A percentile compares a stretch with the other conserved stretches of the same genome.
These are phyloP conservation scores for Pneumocystis canis DNA, from an alignment of 1,139 yeast species.

Conservation along the genomic window DNA sequence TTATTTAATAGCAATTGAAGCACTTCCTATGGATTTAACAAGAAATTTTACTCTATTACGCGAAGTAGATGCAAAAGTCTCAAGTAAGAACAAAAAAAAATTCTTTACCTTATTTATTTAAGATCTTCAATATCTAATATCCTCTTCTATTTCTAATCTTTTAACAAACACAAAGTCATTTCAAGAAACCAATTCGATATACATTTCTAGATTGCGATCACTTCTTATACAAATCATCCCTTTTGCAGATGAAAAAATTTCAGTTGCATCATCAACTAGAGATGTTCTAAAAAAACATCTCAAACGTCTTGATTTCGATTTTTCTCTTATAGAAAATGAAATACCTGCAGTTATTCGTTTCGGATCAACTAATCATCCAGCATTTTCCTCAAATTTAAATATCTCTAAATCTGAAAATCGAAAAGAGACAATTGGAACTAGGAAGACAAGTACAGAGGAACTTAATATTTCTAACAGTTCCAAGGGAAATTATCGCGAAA, in stretches of 20 bases:
- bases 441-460: slow-evolving; percentile 36
- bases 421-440: slow-evolving; percentile 85
- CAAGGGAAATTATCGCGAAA: slow-evolving; percentile 6
- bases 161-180: slow-evolving; percentile 13
- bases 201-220: slow-evolving; percentile 22
- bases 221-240: slow-evolving; percentile 58
- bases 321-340: slow-evolving; percentile 55
- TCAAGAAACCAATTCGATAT: slow-evolving; percentile 7
- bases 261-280: slow-evolving; percentile 82
- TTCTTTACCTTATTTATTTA: slow-evolving; percentile 25
- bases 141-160: slow-evolving; percentile 38
- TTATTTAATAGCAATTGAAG: slow-evolving; percentile 42
- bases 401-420: slow-evolving; percentile 66
- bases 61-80: slow-evolving; percentile 91
- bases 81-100: slow-evolving; percentile 23
- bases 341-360: slow-evolving; percentile 21
- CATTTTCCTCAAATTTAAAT: slow-evolving; percentile 48
- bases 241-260: slow-evolving; percentile 92
- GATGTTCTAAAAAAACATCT: slow-evolving; percentile 61
- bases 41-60: slow-evolving; percentile 76
- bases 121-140: slow-evolving; percentile 43
- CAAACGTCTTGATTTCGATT: slow-evolving; percentile 64
- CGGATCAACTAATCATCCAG: slow-evolving; percentile 81
- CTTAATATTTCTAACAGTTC: slow-evolving; percentile 4
- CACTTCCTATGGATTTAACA: slow-evolving; percentile 69